Conservation (phyloP, 805 yeast species). For the Ogataea minuta region DNA sequence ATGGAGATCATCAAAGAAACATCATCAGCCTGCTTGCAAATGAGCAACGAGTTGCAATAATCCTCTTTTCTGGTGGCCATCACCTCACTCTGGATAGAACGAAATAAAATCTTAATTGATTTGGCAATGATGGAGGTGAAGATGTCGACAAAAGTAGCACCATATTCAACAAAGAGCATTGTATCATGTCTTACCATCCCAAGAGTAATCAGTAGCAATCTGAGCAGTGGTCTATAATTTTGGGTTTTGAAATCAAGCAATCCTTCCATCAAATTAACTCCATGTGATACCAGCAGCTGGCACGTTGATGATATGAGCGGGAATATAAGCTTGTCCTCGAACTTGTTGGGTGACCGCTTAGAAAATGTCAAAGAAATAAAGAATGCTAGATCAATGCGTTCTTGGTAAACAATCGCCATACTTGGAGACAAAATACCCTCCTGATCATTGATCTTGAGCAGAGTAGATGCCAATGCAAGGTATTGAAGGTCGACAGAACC, state of each 20-base stretch:
- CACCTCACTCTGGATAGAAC: slow-evolving; percentile 57
- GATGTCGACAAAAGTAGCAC: slow-evolving; percentile 52
- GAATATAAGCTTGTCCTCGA: slow-evolving; percentile 37
- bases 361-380: slow-evolving; percentile 45
- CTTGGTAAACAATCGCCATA: slow-evolving; percentile 52
- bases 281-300: slow-evolving; percentile 46
- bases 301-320: slow-evolving; percentile 43
- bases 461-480: slow-evolving; percentile 40
- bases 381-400: slow-evolving; percentile 66
- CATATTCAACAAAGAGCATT: slow-evolving; percentile 42
- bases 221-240: slow-evolving; percentile 57
- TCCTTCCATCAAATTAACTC: slow-evolving; percentile 46
- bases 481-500: slow-evolving; percentile 25
- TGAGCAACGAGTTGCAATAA: slow-evolving; percentile 33
- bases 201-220: slow-evolving; percentile 53
- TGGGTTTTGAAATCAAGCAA: slow-evolving; percentile 39
- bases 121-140: slow-evolving; percentile 63
- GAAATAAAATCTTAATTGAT: slow-evolving; percentile 60
- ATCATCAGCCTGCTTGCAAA: slow-evolving; percentile 60
- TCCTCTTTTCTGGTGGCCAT: slow-evolving; percentile 39
- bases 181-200: slow-evolving; percentile 42
- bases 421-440: slow-evolving; percentile 51
- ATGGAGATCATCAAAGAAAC: slow-evolving; percentile 59
- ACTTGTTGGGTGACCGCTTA: slow-evolving; percentile 27
- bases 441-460: slow-evolving; percentile 50